A percentile compares a stretch with the other conserved stretches of the same genome.
These are phyloP conservation scores for Suillus subluteus DNA, from an alignment of 768 basidiomycete genomes.

Conservation along the genomic window DNA sequence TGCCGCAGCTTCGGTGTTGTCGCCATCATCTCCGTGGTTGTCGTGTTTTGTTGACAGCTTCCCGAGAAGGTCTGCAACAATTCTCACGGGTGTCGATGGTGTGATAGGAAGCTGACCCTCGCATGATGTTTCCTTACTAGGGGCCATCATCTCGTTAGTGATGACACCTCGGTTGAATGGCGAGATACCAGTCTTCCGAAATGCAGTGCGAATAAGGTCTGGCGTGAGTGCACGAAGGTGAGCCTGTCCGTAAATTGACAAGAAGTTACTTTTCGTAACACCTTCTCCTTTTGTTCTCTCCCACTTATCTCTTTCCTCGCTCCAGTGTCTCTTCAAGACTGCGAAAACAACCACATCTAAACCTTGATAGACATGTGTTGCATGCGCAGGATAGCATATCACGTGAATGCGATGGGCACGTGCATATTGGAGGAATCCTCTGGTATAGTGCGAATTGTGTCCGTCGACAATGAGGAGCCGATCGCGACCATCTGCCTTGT, in stretches of 20 bases:
- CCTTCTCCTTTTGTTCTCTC: neutral
- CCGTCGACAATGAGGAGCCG: conserved; percentile 48
- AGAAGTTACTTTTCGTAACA: no score
- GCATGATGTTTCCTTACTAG: conserved; percentile 12
- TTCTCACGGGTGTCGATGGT: neutral
- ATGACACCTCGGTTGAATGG: conserved; percentile 21
- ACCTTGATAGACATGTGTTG: conserved; percentile 38
- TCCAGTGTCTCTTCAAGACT: conserved; percentile 35
- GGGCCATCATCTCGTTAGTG: conserved; percentile 13
- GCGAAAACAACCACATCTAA: conserved; percentile 45
- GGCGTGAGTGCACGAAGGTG: no score
- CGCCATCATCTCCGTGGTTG: neutral
- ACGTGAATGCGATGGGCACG: conserved; percentile 40
- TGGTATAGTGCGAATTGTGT: conserved; percentile 47
- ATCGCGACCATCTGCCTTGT: conserved; percentile 34
- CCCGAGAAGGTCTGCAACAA: neutral
- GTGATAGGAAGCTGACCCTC: conserved; percentile 3
- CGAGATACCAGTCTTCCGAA: conserved; percentile 32
- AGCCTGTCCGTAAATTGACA: no score
- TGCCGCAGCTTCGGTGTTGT: neutral
- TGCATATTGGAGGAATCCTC: conserved; percentile 43
- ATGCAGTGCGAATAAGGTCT: conserved; percentile 26
- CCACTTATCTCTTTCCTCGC: conserved; percentile 18
- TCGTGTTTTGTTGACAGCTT: conserved; percentile 8
- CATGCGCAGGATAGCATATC: conserved; percentile 43